Evolutionary conservation across 495 filamentous ascomycete genomes (phyloP), one percentile per base, ranked within the genome.

Genomic region (Evernia prunastri): DNA sequence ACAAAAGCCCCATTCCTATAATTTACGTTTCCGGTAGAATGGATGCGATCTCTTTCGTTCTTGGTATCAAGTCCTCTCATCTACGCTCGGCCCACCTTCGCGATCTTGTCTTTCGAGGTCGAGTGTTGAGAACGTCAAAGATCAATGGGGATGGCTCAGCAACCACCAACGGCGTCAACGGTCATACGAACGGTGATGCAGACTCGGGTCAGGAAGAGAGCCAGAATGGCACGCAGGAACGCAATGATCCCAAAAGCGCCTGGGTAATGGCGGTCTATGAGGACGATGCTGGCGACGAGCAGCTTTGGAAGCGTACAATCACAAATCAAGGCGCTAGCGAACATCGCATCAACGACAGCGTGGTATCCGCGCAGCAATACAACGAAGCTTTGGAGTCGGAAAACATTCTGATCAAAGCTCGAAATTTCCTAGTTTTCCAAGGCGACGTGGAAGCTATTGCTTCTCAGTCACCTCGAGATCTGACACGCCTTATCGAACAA

Each of bases 201-300:
- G 81, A 72, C 40, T 75, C 78, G 3, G 80, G 82, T 37, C 82
- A 74, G 20, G 81, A 77, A 42, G 82, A 83, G 33, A 78, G 79
- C 31, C 82, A 85, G 56, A 68, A 68, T 3, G 67, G 70, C 60
- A 72, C 70, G 8, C 78, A 81, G 31, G 76, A 78, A 58, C 79
- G 84, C 47, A 82, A 84, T 67, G 93, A 97, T 67, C 95, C 94
- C 1, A 90, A 89, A 69, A 91, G 87, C 10, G 94, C 94, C 6
- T 99, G 92, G 93, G 94, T 99, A 5, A 97, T 96, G 92, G 94
- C 94, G 11, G 92, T 97, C 40, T 99, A 97, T 75, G 92, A 97
- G 72, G 94, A 99, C 68, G 94, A 97, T 74, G 92, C 91, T 3
- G 93, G 92, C 40, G 92, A 97, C 65, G 90, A 96, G 74, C 91